A percentile compares a stretch with the other conserved stretches of the same genome.
Evolutionary conservation across 805 yeast species (phyloP).

Genomic region (Cyberlindnera sargentensis): DNA sequence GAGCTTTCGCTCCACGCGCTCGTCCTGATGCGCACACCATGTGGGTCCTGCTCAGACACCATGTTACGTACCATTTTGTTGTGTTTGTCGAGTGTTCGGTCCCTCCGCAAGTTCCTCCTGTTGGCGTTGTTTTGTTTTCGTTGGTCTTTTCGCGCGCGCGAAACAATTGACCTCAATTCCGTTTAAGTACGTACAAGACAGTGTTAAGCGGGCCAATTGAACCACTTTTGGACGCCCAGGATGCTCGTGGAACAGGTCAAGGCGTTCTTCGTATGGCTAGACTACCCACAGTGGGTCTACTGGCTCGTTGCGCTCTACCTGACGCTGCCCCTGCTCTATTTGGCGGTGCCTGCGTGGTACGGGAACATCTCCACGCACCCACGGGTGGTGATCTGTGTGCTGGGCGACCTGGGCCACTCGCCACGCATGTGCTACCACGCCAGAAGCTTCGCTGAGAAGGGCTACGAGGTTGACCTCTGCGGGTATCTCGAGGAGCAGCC

Average conservation of each 20-base stretch:
- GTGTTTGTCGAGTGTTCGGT: no score
- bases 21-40: no score
- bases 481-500: conserved; percentile 67
- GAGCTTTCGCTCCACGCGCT: no score
- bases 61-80: no score
- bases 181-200: no score
- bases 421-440: conserved; percentile 95
- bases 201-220: no score
- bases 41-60: no score
- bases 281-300: conserved; percentile 35
- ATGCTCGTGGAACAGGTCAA: neutral
- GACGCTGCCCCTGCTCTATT: conserved; percentile 29
- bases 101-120: no score
- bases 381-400: conserved; percentile 69
- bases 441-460: conserved; percentile 56
- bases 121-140: no score
- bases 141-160: no score
- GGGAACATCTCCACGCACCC: conserved; percentile 33
- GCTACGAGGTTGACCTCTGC: conserved; percentile 73
- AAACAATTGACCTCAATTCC: no score
- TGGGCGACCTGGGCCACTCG: conserved; percentile 93
- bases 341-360: conserved; percentile 28
- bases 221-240: no score
- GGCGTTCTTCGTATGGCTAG: conserved; percentile 13
- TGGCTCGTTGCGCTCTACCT: conserved; percentile 39